phyloP scores from a whole-genome alignment of 441 rosid genomes.

The Sinapis alba region DNA sequence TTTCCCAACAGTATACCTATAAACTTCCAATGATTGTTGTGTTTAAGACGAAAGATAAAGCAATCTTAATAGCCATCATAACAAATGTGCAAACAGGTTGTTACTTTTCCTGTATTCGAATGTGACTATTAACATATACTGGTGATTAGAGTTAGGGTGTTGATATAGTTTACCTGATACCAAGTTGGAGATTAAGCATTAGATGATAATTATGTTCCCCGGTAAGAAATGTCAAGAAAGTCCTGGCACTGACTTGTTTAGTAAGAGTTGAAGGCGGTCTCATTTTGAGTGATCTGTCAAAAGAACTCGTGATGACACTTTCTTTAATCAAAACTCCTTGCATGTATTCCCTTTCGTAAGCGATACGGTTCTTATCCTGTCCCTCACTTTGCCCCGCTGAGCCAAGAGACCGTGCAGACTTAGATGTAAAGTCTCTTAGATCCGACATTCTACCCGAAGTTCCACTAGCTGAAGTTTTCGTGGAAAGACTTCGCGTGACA shows the following conservation, averaged over 20 bases:
- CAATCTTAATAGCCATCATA: slow-evolving; percentile 10
- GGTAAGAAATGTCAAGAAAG: slow-evolving; percentile 44
- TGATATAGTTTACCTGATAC: slow-evolving; percentile 68
- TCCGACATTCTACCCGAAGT: slow-evolving; percentile 52
- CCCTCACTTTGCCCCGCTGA: slow-evolving; percentile 47
- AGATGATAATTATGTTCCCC: slow-evolving; percentile 59
- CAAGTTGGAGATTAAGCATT: slow-evolving; percentile 89
- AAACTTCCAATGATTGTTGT: slow-evolving; percentile 22
- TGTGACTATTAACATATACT: background rate
- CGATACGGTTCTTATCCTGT: slow-evolving; percentile 42
- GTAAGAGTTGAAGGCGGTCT: slow-evolving; percentile 45
- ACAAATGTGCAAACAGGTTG: background rate
- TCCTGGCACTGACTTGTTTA: slow-evolving; percentile 50
- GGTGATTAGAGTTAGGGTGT: slow-evolving; percentile 6
- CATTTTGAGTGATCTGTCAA: slow-evolving; percentile 39
- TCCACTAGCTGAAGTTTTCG: slow-evolving; percentile 45
- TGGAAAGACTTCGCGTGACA: slow-evolving; percentile 56
- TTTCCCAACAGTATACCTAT: slow-evolving; percentile 91
- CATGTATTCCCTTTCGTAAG: slow-evolving; percentile 82
- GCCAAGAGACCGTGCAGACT: slow-evolving; percentile 41
- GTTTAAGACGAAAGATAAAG: slow-evolving; percentile 30
- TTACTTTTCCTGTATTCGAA: too few species aligned
- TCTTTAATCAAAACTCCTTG: slow-evolving; percentile 87
- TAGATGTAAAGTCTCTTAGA: slow-evolving; percentile 41
- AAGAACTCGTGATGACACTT: slow-evolving; percentile 35